Conservation (phyloP, 768 basidiomycete genomes). For the Gelatoporia subvermispora region DNA sequence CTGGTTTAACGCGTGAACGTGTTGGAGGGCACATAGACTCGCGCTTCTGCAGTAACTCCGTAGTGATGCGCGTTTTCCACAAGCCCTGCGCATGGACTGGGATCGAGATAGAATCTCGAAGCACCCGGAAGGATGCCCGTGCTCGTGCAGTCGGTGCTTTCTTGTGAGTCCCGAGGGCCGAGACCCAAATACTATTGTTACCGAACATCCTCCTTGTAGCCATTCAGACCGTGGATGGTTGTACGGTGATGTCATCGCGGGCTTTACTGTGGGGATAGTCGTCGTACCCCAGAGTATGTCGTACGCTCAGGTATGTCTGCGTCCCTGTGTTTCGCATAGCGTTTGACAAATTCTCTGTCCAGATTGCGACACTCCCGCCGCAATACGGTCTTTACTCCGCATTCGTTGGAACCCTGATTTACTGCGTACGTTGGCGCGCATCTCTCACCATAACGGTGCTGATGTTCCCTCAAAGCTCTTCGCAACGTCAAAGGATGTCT, state of each 20-base stretch:
- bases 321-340: not conserved
- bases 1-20: too few relatives aligned
- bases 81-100: too few relatives aligned
- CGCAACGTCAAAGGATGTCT: conserved; percentile 96
- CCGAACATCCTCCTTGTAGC: too few relatives aligned
- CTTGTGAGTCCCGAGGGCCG: too few relatives aligned
- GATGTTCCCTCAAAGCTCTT: conserved; percentile 56
- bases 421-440: conserved; percentile 53
- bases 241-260: conserved; percentile 83
- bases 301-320: conserved; percentile 58
- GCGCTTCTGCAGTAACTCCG: too few relatives aligned
- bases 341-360: not conserved
- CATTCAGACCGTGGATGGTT: conserved; percentile 74
- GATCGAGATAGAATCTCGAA: too few relatives aligned
- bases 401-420: conserved; percentile 81
- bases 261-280: conserved; percentile 91
- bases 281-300: conserved; percentile 94
- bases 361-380: conserved; percentile 81
- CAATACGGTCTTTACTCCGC: conserved; percentile 94
- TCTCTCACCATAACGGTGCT: not conserved
- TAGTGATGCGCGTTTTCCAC: too few relatives aligned
- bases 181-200: too few relatives aligned
- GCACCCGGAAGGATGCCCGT: too few relatives aligned
- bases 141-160: too few relatives aligned
- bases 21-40: too few relatives aligned